Base-by-base conservation (phyloP, 176 grass and related monocot species). In the Lolium rigidum region DNA sequence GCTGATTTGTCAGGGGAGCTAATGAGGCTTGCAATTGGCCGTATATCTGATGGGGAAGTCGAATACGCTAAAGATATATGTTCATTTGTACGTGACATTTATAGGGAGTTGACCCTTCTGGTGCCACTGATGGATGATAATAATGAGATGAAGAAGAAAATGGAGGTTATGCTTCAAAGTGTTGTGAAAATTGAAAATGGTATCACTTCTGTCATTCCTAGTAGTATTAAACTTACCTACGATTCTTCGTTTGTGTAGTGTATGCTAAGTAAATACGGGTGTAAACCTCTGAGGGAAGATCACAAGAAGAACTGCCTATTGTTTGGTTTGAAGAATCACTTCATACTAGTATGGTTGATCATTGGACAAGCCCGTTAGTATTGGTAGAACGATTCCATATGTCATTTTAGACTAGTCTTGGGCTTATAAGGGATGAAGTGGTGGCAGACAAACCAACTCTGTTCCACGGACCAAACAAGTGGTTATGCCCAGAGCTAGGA, bases 131-230 rank as follows among this genome's bases (percentile, higher is more conserved):
- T 98, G 96, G 96, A 98, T 89, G 93, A 98, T 46, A 94, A 91
- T 80, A 83, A 3, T 57, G 96, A 98, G 84, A 95, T 98, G 96
- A 98, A 98, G 92, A 98, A 98, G 90, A 98, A 98, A 89, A 98
- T 95, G 96, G 96, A 98, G 88, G 84, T 84, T 59, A 95, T 98
- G 96, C 92, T 92, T 67, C 96, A 98, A 86, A 98, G 96, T 47
- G 86, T 91, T 31, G 91, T 95, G 54, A 98, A 98, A 91, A 98
- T 98, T 88, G 96, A 98, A 88, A 98, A 98, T 86, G 96, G 96
- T 98, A 98, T 38, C 49, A 78, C 28, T 84, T 90, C n/a, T 78
- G 67, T 82, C 39, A 31, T 80, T 43, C 43, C 37, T 26, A 63
- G 26, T 24, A 88, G 10, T 88, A 38, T 88, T 80, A 71, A 80